Base-by-base conservation (phyloP, 306 rosid species). In the Myrica gale region DNA sequence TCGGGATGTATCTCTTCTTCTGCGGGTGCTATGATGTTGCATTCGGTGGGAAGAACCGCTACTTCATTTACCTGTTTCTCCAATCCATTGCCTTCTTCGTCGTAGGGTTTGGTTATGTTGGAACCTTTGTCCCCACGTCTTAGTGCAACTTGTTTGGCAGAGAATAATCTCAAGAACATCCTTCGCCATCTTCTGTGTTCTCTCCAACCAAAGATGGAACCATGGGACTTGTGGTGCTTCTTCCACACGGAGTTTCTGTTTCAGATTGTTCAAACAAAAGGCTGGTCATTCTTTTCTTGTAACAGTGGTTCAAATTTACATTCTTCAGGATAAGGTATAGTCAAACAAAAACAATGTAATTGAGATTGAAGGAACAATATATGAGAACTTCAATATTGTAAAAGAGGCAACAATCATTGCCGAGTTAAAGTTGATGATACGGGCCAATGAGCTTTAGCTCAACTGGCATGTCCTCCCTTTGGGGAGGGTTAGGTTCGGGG, bases 51-150 rank as follows among this genome's bases (percentile, higher is more conserved):
- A 92, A 61, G 88, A 94, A 92, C 77, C 80, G 78, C 71, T 92
- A 80, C 82, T 94, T 85, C 87, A 86, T 94, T 57, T 94, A 82
- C 88, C 96, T 92, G 53, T 92, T 94, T 84, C 79, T 85, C 78
- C 98, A 94, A 72, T 84, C 98, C 7, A 21, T 87, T 51, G 98
- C 98, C 66, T 94, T 94, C 95, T 92, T 94, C 85, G 55, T 94
- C 9, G 93, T 81, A 3, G 98, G 98, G 54, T 37, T 94, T 71
- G 98, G 98, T 74, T 90, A 90, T 72, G 85, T 95, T 7, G 98
- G 98, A 48, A 86, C 89, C 75, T 86, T 84, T 74, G 90, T 90
- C 80, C 88, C 97, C 13, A 90, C 58, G 68, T 82, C 89, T 61
- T 88, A 87, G 77, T 15, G 76, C 55, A 82, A 16, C n/a, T 78